phyloP scores from a whole-genome alignment of 176 grass and related monocot genomes.

The Zea luxurians region DNA sequence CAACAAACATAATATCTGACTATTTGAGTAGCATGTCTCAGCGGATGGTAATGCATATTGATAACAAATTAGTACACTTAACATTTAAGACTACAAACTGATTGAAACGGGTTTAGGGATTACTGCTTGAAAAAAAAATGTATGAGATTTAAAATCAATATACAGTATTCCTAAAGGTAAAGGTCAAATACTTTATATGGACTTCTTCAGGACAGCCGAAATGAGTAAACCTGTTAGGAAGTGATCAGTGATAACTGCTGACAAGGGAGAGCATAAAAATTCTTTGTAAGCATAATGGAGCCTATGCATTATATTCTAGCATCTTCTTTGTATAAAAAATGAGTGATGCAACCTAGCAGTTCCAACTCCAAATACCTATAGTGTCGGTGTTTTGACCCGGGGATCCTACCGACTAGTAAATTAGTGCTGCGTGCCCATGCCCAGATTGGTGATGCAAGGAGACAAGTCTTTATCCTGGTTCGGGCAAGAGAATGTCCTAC shows the following conservation, averaged over 20 bases:
- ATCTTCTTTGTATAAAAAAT: conserved; percentile 15
- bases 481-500: too few relatives aligned
- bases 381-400: too few relatives aligned
- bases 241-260: background rate
- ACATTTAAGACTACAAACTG: background rate
- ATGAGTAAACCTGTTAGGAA: conserved; percentile 2
- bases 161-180: conserved; percentile 3
- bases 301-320: background rate
- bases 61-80: background rate
- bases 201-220: background rate
- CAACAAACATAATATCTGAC: conserved; percentile 3
- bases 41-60: background rate
- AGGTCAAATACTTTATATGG: background rate
- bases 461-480: too few relatives aligned
- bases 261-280: background rate
- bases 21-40: conserved; percentile 23
- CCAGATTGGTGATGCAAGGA: too few relatives aligned
- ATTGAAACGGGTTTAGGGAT: background rate
- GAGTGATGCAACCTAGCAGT: conserved; percentile 6
- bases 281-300: background rate
- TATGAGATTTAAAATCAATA: conserved; percentile 19
- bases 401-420: too few relatives aligned
- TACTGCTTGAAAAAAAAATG: conserved; percentile 16
- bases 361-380: conserved; percentile 20
- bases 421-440: too few relatives aligned